phyloP scores from a whole-genome alignment of 2,329 filamentous ascomycete species.

The Trichophyton mentagrophytes region DNA sequence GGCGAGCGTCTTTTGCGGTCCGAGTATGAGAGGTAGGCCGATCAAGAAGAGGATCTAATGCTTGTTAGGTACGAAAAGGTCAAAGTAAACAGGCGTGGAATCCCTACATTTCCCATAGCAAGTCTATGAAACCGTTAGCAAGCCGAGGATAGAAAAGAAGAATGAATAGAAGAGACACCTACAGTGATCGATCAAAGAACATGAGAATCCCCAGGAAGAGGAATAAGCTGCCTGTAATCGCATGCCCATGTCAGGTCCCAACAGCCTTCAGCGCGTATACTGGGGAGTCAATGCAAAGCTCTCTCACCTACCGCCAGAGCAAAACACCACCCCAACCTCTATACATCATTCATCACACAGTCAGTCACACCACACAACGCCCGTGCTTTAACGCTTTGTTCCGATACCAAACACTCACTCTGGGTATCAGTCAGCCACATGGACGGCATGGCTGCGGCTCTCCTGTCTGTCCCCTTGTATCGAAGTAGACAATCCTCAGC shows the following conservation, averaged over 20 bases:
- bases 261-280: not conserved
- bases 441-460: slow-evolving; percentile 51
- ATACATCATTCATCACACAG: slow-evolving; percentile 5
- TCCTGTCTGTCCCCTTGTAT: not conserved
- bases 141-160: not conserved
- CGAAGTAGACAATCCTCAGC: too few species aligned
- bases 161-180: slow-evolving; percentile 25
- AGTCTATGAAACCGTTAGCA: slow-evolving; percentile 44
- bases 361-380: too few species aligned
- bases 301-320: slow-evolving; percentile 71
- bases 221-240: slow-evolving; percentile 68
- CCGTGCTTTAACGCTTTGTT: too few species aligned
- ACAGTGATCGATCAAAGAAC: slow-evolving; percentile 97
- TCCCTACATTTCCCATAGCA: slow-evolving; percentile 82
- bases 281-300: not conserved
- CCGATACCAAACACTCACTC: slow-evolving; percentile 48
- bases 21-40: slow-evolving; percentile 91
- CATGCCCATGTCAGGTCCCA: not conserved
- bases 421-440: slow-evolving; percentile 96
- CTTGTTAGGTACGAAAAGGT: slow-evolving; percentile 2
- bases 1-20: slow-evolving; percentile 72
- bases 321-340: slow-evolving; percentile 98
- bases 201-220: slow-evolving; percentile 85
- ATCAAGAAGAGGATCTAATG: slow-evolving; percentile 88
- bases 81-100: slow-evolving; percentile 13